A percentile compares a stretch with the other conserved stretches of the same genome.
phyloP scores from a whole-genome alignment of 371 early-diverging fungal genomes.

The Rhizopus delemar region DNA sequence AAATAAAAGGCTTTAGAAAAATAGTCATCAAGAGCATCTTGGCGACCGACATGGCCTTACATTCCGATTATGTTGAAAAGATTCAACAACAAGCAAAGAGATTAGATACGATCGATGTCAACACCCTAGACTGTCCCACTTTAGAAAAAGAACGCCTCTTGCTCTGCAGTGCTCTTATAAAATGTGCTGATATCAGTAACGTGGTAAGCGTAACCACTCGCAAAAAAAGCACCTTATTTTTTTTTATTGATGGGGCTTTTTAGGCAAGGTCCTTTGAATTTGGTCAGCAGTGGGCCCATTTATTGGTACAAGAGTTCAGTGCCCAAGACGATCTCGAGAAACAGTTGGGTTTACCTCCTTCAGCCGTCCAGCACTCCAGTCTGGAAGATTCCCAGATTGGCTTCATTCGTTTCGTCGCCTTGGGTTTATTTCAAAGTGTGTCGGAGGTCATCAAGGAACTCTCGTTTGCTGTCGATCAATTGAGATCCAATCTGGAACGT shows the following conservation, averaged over 20 bases:
- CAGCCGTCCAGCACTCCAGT: conserved; percentile 50
- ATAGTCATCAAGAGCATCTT: conserved; percentile 70
- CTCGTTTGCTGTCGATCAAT: conserved; percentile 44
- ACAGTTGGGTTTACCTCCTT: conserved; percentile 55
- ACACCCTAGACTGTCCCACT: conserved; percentile 10
- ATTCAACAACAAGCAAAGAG: conserved; percentile 63
- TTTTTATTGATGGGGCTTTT: not conserved
- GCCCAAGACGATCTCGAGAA: conserved; percentile 69
- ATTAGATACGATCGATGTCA: conserved; percentile 24
- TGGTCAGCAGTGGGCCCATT: conserved; percentile 57
- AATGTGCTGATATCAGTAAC: conserved; percentile 86
- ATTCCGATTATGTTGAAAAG: conserved; percentile 72
- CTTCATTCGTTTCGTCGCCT: conserved; percentile 69
- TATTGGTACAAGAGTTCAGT: conserved; percentile 62
- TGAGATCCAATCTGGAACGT: conserved; percentile 36
- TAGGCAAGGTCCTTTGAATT: conserved; percentile 60
- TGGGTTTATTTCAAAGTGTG: conserved; percentile 66
- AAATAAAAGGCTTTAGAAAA: conserved; percentile 64
- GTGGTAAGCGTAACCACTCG: too few relatives aligned
- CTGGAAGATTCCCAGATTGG: conserved; percentile 67
- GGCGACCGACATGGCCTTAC: conserved; percentile 83
- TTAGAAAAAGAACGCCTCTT: conserved; percentile 51
- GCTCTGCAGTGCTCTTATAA: conserved; percentile 72
- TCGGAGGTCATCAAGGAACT: conserved; percentile 31
- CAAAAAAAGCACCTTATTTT: too few relatives aligned